These are phyloP conservation scores for Aspergillus terreus DNA, from an alignment of 2,329 filamentous ascomycete species.

Conservation along the genomic window DNA sequence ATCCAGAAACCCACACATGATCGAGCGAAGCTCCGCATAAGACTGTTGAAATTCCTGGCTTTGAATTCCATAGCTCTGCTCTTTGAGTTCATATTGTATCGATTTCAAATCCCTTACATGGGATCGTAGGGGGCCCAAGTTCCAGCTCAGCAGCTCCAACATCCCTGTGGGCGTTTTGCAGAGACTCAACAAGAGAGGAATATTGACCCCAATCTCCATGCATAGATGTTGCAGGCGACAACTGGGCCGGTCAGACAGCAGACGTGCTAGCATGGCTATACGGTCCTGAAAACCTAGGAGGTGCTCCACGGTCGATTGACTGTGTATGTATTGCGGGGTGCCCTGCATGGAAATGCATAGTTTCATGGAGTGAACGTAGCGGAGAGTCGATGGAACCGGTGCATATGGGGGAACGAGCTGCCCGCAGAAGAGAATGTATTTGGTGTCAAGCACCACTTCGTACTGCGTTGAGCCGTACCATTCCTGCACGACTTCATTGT, in stretches of 20 bases:
- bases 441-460: conserved; percentile 8
- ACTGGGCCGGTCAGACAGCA: background rate
- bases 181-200: conserved; percentile 10
- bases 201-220: conserved; percentile 5
- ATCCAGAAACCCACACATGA: conserved; percentile 7
- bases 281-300: conserved; percentile 7
- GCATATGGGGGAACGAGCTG: conserved; percentile 7
- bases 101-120: background rate
- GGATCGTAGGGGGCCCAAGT: conserved; percentile 2
- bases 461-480: conserved; percentile 10
- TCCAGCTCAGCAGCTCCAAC: conserved; percentile 7
- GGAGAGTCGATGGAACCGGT: conserved; percentile 7
- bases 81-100: conserved; percentile 4
- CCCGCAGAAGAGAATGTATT: conserved; percentile 11
- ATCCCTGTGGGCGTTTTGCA: conserved; percentile 10
- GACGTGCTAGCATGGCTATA: background rate
- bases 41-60: conserved; percentile 7
- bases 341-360: conserved; percentile 8
- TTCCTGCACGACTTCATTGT: conserved; percentile 8
- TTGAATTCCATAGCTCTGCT: conserved; percentile 12
- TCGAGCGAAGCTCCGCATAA: conserved; percentile 1
- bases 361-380: conserved; percentile 3
- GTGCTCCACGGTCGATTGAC: conserved; percentile 2
- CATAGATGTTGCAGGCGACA: background rate
- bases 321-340: conserved; percentile 4